Evolutionary conservation across 1,284 basidiomycete species (phyloP), one percentile per base, ranked within the genome.

Genomic region (Phaffia rhodozyma): DNA sequence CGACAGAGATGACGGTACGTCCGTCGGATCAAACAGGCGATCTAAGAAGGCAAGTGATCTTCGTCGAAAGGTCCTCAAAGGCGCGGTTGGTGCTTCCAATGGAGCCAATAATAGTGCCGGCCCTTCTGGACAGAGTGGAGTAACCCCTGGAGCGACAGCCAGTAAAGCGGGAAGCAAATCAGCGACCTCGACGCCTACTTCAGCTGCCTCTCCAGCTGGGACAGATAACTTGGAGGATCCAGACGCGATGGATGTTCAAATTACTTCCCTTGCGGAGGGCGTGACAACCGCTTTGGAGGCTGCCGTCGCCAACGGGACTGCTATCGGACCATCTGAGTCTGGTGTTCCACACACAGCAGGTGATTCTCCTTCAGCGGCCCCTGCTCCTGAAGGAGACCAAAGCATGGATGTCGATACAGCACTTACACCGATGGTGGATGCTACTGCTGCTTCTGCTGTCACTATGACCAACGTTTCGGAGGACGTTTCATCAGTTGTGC

Each of bases 61-160:
- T 60, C 80, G 90, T 66, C 89, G 84, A 75, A 85, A 88, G 73
- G 79, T 90, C 29, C 79, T 89, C 61, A 86, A 85, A 74, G 86
- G 74, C 56, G 69, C 73, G 51, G 71, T 73, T 32, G 70, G 70
- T 23, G 72, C 66, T n/a, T 70, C 56, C 25, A 60, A 50, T 30
- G 38, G 38, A 43, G 38, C 38, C 38, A 43, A 43, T 11, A 43
- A 7, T 16, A 43, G 13, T 27, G 2, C 52, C 11, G 25, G 25
- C 18, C 25, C 52, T 32, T 20, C 52, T 27, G 32, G 52, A 9
- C 25, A 53, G 18, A 27, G 52, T 53, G 52, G 25, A 53, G 13
- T 43, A 43, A 43, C 38, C 13, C 38, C 13, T 43, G 38, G 38
- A 43, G 38, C 38, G 38, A 16, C 38, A 43, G 38, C 13, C 38